Conservation (phyloP, 1,284 basidiomycete species). For the Tilletia caries region DNA sequence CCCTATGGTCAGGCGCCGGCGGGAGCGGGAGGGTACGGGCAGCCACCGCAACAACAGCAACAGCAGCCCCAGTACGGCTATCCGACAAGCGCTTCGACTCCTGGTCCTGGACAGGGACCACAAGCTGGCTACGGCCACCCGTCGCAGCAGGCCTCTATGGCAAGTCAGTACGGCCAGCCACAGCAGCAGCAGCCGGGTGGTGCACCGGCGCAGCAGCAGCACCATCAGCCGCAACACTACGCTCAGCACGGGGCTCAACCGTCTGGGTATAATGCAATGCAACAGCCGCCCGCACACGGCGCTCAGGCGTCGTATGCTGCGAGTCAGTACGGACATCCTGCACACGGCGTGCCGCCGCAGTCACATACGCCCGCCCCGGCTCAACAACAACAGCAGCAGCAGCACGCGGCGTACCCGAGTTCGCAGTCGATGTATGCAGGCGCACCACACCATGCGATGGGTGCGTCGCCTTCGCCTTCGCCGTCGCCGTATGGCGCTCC, state of each 20-base stretch:
- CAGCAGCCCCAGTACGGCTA: conserved; percentile 17
- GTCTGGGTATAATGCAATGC: conserved; percentile 13
- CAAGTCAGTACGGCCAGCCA: conserved; percentile 24
- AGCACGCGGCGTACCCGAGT: conserved; percentile 13
- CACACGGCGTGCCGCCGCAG: conserved; percentile 8
- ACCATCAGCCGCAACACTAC: conserved; percentile 27
- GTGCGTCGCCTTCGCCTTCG: not conserved
- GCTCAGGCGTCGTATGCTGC: not conserved
- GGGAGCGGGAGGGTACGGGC: conserved; percentile 13
- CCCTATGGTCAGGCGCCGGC: conserved; percentile 16
- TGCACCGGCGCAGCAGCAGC: conserved; percentile 42
- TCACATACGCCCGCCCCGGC: conserved; percentile 14
- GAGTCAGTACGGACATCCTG: not conserved
- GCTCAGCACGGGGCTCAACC: conserved; percentile 28
- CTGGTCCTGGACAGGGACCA: not conserved
- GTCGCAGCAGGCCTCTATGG: conserved; percentile 30
- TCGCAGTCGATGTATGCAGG: conserved; percentile 22
- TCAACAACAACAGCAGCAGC: conserved; percentile 18
- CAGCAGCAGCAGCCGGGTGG: not conserved
- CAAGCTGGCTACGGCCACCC: conserved; percentile 21
- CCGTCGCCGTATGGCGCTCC: not conserved
- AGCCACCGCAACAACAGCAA: conserved; percentile 33
- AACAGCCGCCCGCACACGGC: conserved; percentile 19
- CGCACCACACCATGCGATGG: conserved; percentile 18
- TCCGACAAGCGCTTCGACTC: not conserved